Base-by-base conservation (phyloP, 1,284 basidiomycete species). In the Hemileia vastatrix region DNA sequence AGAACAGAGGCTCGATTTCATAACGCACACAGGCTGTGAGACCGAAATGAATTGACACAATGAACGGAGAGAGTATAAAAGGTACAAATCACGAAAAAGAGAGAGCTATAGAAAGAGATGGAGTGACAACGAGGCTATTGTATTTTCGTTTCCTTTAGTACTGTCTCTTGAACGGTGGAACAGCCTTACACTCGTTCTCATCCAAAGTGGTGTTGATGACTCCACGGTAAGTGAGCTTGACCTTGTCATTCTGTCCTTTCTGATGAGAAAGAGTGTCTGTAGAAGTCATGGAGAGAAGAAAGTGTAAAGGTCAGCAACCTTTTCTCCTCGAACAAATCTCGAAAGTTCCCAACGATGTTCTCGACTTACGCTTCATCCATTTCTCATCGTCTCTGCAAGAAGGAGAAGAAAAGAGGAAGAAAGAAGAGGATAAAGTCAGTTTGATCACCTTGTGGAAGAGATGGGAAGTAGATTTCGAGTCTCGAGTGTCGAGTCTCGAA, bases 291-390 rank as follows among this genome's bases (percentile, higher is more conserved):
- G 18, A 48, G 31, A 57, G 5, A 64, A 45, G 15, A 13, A 19
- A 18, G 44, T n/a, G 19, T 5, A 11, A 40, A 47, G 11, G 24
- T 18, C 43, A 36, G 44, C 15, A 4, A 50, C 2, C 33, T 21
- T 52, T 32, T 19, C 27, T 8, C 40, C 54, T 67, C 64, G 54
- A 68, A 63, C 63, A 71, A 69, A 67, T 47, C 68, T 70, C 1
- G 72, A 71, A 4, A 72, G 65, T 6, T 69, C 19, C 32, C 8
- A 15, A 52, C 44, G 11, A 60, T 73, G n/a, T n/a, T n/a, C n/a
- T n/a, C n/a, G n/a, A n/a, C n/a, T n/a, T n/a, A n/a, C 57, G 62
- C 69, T 90, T 93, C 90, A 93, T 93, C 91, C 91, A 95, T 44
- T 83, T 81, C 54, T 84, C 81, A 70, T 96, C 91, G 71, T 93